Conservation (phyloP, 495 filamentous ascomycete species). For the Tetracladium marchalianum region DNA sequence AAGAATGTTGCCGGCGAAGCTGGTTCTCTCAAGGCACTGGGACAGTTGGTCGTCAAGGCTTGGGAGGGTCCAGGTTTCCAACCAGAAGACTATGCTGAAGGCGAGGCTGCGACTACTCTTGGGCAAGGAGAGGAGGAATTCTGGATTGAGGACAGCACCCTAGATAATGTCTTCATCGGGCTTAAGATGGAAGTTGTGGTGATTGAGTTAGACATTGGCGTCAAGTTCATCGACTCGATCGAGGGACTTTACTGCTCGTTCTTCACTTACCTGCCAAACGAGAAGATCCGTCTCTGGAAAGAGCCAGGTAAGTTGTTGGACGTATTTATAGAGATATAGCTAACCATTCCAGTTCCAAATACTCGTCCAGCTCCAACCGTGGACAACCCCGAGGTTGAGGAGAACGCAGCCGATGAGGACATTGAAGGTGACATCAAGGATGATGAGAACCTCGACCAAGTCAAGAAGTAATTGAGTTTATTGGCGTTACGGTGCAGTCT, state of each 20-base stretch:
- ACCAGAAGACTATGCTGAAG: slow-evolving; percentile 12
- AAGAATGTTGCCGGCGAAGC: slow-evolving; percentile 9
- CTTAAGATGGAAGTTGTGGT: slow-evolving; percentile 66
- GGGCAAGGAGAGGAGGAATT: slow-evolving; percentile 32
- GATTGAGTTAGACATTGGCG: slow-evolving; percentile 49
- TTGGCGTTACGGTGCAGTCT: not conserved
- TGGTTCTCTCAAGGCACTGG: slow-evolving; percentile 25
- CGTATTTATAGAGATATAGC: not conserved
- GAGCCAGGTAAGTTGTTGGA: slow-evolving; percentile 12
- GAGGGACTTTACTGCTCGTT: slow-evolving; percentile 48
- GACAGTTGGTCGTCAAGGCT: slow-evolving; percentile 26
- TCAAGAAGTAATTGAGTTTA: not conserved
- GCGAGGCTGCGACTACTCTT: not conserved
- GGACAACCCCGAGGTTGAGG: slow-evolving; percentile 16
- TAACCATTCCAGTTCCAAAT: slow-evolving; percentile 6
- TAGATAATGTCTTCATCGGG: slow-evolving; percentile 54
- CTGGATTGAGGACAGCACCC: slow-evolving; percentile 54
- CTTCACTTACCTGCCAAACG: slow-evolving; percentile 59
- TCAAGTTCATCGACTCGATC: slow-evolving; percentile 52
- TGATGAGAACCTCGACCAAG: slow-evolving; percentile 1
- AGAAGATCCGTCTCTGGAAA: slow-evolving; percentile 45
- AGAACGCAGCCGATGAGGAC: slow-evolving; percentile 2
- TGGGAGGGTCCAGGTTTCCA: slow-evolving; percentile 30
- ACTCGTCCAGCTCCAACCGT: slow-evolving; percentile 15
- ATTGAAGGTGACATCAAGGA: slow-evolving; percentile 7